Base-by-base conservation (phyloP, 192 early-diverging fungal species). In the Coemansia sp. region DNA sequence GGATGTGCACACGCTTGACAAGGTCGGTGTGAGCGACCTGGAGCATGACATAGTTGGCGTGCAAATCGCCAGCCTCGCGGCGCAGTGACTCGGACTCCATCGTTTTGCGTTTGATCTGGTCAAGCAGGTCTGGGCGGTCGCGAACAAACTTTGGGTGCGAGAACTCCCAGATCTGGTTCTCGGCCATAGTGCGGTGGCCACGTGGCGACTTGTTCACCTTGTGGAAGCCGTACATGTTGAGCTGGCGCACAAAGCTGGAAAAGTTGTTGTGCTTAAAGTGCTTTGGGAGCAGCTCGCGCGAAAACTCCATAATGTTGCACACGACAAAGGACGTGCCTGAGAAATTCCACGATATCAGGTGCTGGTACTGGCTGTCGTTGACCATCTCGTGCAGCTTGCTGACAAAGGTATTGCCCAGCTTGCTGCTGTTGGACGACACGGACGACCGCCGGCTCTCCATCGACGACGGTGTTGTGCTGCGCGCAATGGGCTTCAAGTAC, bases 221-320 rank as follows among this genome's bases (percentile, higher is more conserved):
- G 72, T 93, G 92, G 68, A 93, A 93, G 44, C 88, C 91, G 72
- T 92, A 93, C 90, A 90, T 94, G 79, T 95, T 95, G 16, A 95
- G 84, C 79, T 94, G 92, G 34, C 94, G 88, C 40, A 94, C 93
- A 89, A 95, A 95, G 80, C 93, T 94, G 64, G 91, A 89, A 89
- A 91, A 95, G 81, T 95, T 94, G 77, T 92, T 94, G 77, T 96
- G 95, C 75, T 95, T 95, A 73, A 95, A 96, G 71, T 94, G 91
- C 75, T 92, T 89, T 36, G 95, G 95, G 41, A 96, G 78, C 33
- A 97, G 93, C 77, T 95, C 94, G 65, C 90, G 86, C 60, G 92
- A 91, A 70, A 97, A 95, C 74, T 94, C 93, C 87, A 92, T 93
- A 66, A 94, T 92, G 68, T 94, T 94, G 83, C 93, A 92, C 62